Base-by-base conservation (phyloP, 2,329 filamentous ascomycete genomes). In the Colletotrichum siamense region DNA sequence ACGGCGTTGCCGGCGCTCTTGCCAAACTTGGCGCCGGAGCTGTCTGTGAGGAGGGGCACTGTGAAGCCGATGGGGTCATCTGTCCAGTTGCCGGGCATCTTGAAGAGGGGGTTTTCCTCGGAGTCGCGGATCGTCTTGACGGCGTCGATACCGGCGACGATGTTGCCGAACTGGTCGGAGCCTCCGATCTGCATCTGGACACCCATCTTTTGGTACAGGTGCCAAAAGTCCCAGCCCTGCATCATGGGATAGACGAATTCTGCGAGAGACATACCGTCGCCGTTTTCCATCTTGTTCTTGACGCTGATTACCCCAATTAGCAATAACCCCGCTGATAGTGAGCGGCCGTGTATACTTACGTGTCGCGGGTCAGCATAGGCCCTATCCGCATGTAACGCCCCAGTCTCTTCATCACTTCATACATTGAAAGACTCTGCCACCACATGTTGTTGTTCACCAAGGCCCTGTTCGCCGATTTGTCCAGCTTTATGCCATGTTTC, bases 221-320 rank as follows among this genome's bases (percentile, higher is more conserved):
- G 90, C 95, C 95, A 99, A 92, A 96, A 99, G 84, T 99, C 97
- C 94, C 96, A 99, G 26, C 94, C 96, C 83, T 99, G 97, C 81
- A 99, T 92, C 18, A 99, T 86, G 2, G 98, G 97, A 82, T 99
- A 99, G 57, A 93, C 91, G 84, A 99, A 98, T 83, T 99, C 97
- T 44, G 95, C 94, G 81, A 98, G 94, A 1, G 96, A 98, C 94
- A 99, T 96, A 80, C 97, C 98, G 78, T 97, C 95, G 49, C 95
- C 95, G 69, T 93, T 93, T n/a, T 91, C 90, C 88, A 99, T 90
- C 82, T 96, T 95, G 73, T 92, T 93, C 85, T 95, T 97, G 71
- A 98, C 96, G 39, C 87, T 88, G 32, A 7, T 49, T 6, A 10
- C 10, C 18, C 44, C 9, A 15, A 8, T 76, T 4, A 71, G 67